Evolutionary conservation across 306 rosid species (phyloP), one percentile per base, ranked within the genome.

Genomic region (Cercis canadensis): DNA sequence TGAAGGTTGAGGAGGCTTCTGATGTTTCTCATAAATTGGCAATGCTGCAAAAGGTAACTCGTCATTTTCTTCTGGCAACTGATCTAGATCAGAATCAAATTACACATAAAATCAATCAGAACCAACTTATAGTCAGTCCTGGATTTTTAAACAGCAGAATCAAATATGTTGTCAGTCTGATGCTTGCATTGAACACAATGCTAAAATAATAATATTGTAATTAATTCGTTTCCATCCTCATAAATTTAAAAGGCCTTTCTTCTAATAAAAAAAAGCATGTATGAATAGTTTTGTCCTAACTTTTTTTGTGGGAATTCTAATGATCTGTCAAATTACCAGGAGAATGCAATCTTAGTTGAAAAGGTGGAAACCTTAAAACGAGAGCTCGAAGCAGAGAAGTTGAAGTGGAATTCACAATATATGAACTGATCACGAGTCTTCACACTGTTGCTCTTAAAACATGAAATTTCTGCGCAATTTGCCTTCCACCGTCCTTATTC

Each of bases 11-110:
- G 17, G 58, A 70, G 80, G 85, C 76, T 78, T 79, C 83, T 80
- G 67, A 47, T 40, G 18, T 72, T 72, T 80, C 78, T 64, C 75
- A 67, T 75, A 90, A 81, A 61, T 56, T 87, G 61, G 83, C 69
- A 66, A 63, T 54, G 72, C 75, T 87, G 50, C 79, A 67, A 75
- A 86, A 84, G 95, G 98, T 93, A 73, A 52, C 32, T 60, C 34
- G 54, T 66, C 33, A 54, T 52, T 34, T 24, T 3, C 29, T 24
- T 24, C 29, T 24, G 29, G 29, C 29, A 24, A 24, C 29, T 24
- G 2, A 3, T 24, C 29, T 24, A 24, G 29, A 24, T 24, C 1
- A 1, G 29, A 24, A 24, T 24, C 29, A 24, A 24, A 24, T 24
- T 24, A 24, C 29, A 24, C 3, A 24, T 24, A 24, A 24, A 24